phyloP scores from a whole-genome alignment of 495 filamentous ascomycete species.

The Symbiotaphrina buchneri region DNA sequence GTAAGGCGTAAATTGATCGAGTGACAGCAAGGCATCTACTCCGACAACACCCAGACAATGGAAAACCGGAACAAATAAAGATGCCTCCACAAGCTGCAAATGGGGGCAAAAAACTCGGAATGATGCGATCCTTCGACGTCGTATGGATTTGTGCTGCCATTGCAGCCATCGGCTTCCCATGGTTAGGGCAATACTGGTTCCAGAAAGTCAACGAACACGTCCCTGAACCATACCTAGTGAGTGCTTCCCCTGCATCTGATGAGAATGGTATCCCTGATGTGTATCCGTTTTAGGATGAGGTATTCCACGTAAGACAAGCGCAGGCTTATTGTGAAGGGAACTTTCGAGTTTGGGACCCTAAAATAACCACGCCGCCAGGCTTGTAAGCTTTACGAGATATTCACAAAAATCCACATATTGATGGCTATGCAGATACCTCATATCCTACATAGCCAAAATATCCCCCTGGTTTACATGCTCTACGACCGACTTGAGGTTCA shows the following conservation, averaged over 20 bases:
- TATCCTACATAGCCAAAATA: conserved; percentile 18
- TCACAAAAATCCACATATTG: too few species aligned
- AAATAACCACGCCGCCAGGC: conserved; percentile 89
- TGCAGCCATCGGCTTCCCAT: too few species aligned
- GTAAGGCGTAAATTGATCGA: too few species aligned
- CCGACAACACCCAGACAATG: too few species aligned
- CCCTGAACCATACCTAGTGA: conserved; percentile 6
- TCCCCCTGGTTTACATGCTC: neutral
- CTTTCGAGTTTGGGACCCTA: conserved; percentile 73
- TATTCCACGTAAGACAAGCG: conserved; percentile 87
- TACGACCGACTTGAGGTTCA: neutral
- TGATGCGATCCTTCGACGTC: too few species aligned
- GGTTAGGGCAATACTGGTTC: too few species aligned
- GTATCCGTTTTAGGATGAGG: conserved; percentile 44
- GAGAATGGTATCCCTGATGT: conserved; percentile 7
- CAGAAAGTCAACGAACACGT: conserved; percentile 1
- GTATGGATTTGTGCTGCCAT: too few species aligned
- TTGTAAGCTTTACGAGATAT: conserved; percentile 34
- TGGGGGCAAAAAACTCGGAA: too few species aligned
- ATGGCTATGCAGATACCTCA: conserved; percentile 35
- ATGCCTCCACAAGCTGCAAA: too few species aligned
- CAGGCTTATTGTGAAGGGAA: conserved; percentile 60
- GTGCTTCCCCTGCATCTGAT: neutral
- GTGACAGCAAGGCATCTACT: too few species aligned
- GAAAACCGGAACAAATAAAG: too few species aligned